Base-by-base conservation (phyloP, 495 filamentous ascomycete genomes). In the Penicillium ucsense region DNA sequence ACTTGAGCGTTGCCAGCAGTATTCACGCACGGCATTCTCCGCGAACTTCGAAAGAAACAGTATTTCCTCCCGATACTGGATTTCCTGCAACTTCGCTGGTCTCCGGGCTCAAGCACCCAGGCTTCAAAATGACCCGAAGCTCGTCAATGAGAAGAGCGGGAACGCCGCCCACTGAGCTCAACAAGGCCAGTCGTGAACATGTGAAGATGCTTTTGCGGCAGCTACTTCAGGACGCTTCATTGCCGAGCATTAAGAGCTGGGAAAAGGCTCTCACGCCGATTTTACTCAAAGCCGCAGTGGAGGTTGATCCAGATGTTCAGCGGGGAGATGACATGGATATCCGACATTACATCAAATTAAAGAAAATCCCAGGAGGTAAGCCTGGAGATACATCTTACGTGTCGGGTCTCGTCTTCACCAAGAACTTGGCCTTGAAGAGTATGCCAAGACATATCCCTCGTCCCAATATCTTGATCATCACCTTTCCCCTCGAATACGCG, bases 311-410 rank as follows among this genome's bases (percentile, higher is more conserved):
- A 4, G 82, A 96, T 63, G 83, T 95, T 27, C 82, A 89, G 43
- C 75, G 74, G 40, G 88, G 88, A 3, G 94, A 99, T 57, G 86
- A 91, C 56, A 95, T 97, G 68, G 91, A 99, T 62, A 95, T 99
- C 50, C 80, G 92, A n/a, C 91, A 97, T 57, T 99, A 95, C 57
- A 84, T 99, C 38, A 99, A 99, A 64, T 68, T 99, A 20, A 99
- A 99, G 58, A 94, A 94, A 60, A 89, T 96, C 5, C 84, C 89
- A 2, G 90, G 91, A 12, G 92, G 89, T 30, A 79, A 76, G 43
- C 92, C 92, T 36, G 80, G 85, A 11, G 94, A 99, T 65, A 97
- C 92, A 3, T 81, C 81, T 7, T 97, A 97, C 62, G 83, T 99
- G 30, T 94, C 92, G 31, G 94, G 94, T 0, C 81, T 99, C 8